Evolutionary conservation across 2,329 filamentous ascomycete genomes (phyloP).

Genomic region (Nemania abortiva): DNA sequence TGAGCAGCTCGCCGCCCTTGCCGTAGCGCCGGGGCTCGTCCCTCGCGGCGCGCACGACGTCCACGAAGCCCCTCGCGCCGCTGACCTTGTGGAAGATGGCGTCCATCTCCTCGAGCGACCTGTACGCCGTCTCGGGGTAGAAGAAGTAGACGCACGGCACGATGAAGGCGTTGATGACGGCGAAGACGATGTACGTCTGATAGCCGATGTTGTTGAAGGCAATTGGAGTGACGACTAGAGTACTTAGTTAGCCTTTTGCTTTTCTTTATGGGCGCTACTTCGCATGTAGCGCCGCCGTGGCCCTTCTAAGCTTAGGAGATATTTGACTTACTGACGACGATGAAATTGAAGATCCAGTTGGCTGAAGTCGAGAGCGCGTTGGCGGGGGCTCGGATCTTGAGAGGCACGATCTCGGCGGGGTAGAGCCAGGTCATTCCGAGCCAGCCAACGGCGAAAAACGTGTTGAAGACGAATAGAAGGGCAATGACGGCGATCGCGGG

Average conservation of each 20-base stretch:
- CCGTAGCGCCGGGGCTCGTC: conserved; percentile 68
- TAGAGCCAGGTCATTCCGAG: conserved; percentile 69
- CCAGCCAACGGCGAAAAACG: conserved; percentile 66
- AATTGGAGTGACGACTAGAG: conserved; percentile 67
- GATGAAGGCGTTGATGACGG: conserved; percentile 72
- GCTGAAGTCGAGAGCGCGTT: conserved; percentile 64
- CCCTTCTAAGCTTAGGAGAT: too few species aligned
- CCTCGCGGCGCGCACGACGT: conserved; percentile 57
- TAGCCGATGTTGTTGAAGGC: conserved; percentile 68
- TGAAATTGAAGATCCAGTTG: conserved; percentile 74
- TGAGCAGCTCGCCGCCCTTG: conserved; percentile 69
- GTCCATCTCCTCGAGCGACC: conserved; percentile 76
- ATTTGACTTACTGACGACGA: conserved; percentile 62
- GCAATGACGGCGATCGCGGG: conserved; percentile 52
- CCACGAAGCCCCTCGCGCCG: conserved; percentile 56
- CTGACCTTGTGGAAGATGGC: conserved; percentile 70
- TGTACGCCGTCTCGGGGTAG: conserved; percentile 74
- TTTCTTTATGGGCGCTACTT: too few species aligned
- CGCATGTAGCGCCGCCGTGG: too few species aligned
- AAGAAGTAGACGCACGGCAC: conserved; percentile 70
- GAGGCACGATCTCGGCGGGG: conserved; percentile 67
- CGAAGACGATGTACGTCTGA: conserved; percentile 75
- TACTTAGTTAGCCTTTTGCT: conserved; percentile 7
- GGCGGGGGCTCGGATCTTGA: conserved; percentile 66
- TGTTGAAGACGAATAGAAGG: conserved; percentile 65